Base-by-base conservation (phyloP, 768 basidiomycete species). In the Collybia sp. region DNA sequence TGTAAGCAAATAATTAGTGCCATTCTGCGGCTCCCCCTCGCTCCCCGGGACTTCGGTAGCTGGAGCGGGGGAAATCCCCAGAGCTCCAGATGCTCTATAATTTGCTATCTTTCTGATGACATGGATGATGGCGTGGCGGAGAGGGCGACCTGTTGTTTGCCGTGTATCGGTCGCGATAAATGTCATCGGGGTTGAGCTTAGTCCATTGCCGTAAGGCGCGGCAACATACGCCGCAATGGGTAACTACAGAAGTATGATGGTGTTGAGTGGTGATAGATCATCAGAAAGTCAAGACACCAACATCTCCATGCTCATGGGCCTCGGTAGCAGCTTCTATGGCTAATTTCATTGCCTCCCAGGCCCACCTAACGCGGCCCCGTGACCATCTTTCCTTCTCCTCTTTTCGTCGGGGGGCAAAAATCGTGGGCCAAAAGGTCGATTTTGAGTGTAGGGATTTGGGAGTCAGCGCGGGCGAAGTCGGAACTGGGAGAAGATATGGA, bases 1-100 rank as follows among this genome's bases (percentile, higher is more conserved):
- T 0, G 93, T 97, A 18, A 98, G 74, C 37, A 97, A 83, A 64
- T 99, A 99, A 58, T 88, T 85, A 1, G 83, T 68, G 12, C 89
- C 86, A 53, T 89, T 91, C 45, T 56, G 62, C 34, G 49, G 34
- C 17, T 49, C 51, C 6, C 59, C 66, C 6, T 16, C 30, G n/a
- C n/a, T n/a, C n/a, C 46, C 53, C 25, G 35, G 32, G 17, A 40
- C 38, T 8, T 39, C 32, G 12, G 19, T 42, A 19, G 48, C 35
- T 19, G 30, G 18, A 12, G 49, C 20, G 53, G 50, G 37, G 45
- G 19, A 25, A 53, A 47, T 42, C 40, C 44, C 10, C 48, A 44
- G 36, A 25, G 59, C 49, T 25, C 25, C 25, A 25, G 25, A 25
- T 2, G 75, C 67, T 25, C 75, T 76, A 46, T 73, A 65, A 53